Conservation (phyloP, 257 asterid genomes). For the Apocynum venetum region DNA sequence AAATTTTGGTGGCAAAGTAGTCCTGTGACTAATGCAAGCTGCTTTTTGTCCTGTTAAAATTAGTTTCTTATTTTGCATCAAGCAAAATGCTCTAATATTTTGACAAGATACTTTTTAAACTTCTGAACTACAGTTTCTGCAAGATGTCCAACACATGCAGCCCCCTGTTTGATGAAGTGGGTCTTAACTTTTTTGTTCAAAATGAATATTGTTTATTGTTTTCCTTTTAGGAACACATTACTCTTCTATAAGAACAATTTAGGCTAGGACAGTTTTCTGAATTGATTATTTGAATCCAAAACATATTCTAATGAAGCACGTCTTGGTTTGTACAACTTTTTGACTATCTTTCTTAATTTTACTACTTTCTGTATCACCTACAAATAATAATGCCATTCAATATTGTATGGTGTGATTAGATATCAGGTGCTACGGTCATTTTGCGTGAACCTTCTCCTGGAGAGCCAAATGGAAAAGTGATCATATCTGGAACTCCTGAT, state of each 20-base stretch:
- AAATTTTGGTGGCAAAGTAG: not conserved
- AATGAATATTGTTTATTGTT: not conserved
- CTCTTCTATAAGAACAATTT: not conserved
- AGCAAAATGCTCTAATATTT: not conserved
- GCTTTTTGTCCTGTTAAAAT: not conserved
- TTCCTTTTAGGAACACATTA: not conserved
- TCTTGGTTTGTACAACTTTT: not conserved
- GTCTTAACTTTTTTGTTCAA: not conserved
- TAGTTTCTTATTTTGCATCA: not conserved
- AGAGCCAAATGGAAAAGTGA: conserved; percentile 41
- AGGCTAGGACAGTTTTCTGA: not conserved
- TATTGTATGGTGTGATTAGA: conserved; percentile 25
- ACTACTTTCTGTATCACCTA: no score
- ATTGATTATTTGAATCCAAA: not conserved
- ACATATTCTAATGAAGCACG: no score
- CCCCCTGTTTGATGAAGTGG: not conserved
- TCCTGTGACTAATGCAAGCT: not conserved
- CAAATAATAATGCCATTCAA: not conserved
- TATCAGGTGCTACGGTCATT: conserved; percentile 43
- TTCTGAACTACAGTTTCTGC: not conserved
- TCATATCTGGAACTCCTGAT: conserved; percentile 42
- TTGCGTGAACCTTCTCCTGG: conserved; percentile 42
- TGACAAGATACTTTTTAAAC: not conserved
- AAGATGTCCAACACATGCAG: not conserved
- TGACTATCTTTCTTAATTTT: not conserved